Evolutionary conservation across 2,329 filamentous ascomycete species (phyloP), one percentile per base, ranked within the genome.

Genomic region (Canariomyces notabilis): DNA sequence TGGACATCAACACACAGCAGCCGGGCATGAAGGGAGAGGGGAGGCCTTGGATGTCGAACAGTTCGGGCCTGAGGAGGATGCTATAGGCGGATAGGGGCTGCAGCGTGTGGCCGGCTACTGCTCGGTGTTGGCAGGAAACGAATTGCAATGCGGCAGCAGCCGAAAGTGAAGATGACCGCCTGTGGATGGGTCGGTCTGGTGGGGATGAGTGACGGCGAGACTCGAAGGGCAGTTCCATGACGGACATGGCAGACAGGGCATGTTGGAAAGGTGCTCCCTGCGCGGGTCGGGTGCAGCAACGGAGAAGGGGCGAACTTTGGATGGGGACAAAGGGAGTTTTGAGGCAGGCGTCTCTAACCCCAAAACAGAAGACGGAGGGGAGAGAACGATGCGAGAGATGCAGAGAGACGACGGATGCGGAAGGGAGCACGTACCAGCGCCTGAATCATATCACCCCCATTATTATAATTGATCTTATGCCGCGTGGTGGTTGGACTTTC

Each of bases 401-500:
- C 35, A 40, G 20, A 21, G 41, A 41, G 19, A 37, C 19, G 34
- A 48, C 48, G 42, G 48, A 48, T 48, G 48, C 42, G 48, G 50
- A 43, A 41, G 33, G 26, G 26, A 46, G 53, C 53, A 55, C 56
- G 48, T 56, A 57, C 54, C 52, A 54, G 49, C 49, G 44, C 51
- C 48, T 58, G 54, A 55, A 57, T 57, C 54, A 58, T 57, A 55
- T 29, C 51, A 56, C 40, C 46, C 35, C 48, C 47, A 46, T 54
- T 53, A 53, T 54, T 48, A 49, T 46, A 46, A 40, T 45, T 41
- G 20, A 4, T 20, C 6, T 40, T 37, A 14, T 15, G 21, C 20
- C 42, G 50, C 38, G 43, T 46, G 48, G 38, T 33, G 44, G 35
- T 37, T 45, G 34, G 36, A 37, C 18, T n/a, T n/a, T n/a, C n/a